These are phyloP conservation scores for Coemansia sp. DNA, from an alignment of 192 early-diverging fungal genomes.

Conservation along the genomic window DNA sequence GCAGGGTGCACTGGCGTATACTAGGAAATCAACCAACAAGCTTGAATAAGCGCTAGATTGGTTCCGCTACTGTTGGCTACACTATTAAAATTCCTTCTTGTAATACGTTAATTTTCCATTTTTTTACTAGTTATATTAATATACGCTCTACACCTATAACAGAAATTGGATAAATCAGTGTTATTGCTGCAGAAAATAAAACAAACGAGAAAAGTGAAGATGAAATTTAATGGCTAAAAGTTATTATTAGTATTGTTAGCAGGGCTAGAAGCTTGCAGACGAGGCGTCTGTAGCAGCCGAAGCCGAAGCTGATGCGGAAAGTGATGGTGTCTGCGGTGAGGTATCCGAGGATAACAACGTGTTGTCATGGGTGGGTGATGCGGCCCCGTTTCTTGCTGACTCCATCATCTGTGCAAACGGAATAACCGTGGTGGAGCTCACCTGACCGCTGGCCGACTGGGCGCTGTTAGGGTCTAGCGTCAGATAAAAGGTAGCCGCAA, in stretches of 20 bases:
- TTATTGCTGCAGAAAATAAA: too few species aligned
- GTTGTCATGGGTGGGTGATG: background rate
- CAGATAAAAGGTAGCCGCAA: constrained; percentile 40
- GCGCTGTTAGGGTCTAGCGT: constrained; percentile 24
- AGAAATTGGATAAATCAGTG: too few species aligned
- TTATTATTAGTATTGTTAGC: too few species aligned
- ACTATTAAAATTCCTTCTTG: background rate
- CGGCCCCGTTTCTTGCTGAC: constrained; percentile 6
- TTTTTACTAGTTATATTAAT: too few species aligned
- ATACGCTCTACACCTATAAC: too few species aligned
- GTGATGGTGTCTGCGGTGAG: too few species aligned
- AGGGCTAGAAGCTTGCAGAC: too few species aligned
- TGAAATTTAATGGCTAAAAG: background rate
- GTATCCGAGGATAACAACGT: too few species aligned
- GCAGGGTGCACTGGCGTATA: background rate
- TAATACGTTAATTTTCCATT: background rate
- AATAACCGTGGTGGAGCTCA: constrained; percentile 23
- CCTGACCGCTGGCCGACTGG: background rate
- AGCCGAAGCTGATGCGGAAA: background rate
- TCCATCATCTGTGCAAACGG: constrained; percentile 34
- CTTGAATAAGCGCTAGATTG: too few species aligned
- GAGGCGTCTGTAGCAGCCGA: background rate
- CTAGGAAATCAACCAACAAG: too few species aligned
- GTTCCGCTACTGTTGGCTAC: too few species aligned
- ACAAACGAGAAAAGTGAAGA: background rate